Base-by-base conservation (phyloP, 805 yeast genomes). In the Lipomyces mesembrius region DNA sequence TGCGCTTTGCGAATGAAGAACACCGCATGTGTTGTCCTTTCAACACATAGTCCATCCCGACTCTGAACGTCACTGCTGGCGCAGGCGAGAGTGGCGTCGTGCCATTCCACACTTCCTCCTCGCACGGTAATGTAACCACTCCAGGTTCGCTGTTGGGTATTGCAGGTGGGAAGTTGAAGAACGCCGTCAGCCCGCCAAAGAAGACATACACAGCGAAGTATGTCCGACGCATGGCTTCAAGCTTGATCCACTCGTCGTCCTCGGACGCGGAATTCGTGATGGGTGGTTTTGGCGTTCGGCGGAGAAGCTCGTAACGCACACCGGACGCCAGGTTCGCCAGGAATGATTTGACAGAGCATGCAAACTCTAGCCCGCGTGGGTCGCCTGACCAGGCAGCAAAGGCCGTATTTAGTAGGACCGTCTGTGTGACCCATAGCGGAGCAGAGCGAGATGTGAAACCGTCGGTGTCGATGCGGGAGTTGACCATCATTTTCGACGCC, bases 351-450 rank as follows among this genome's bases (percentile, higher is more conserved):
- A 74, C 72, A 2, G 75, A 63, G 60, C 74, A 69, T 4, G 76
- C 72, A 58, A 66, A 73, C 56, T 73, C 77, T n/a, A 75, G 68
- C 1, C 75, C 75, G 8, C 76, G 67, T 6, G 76, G 73, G 53
- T 76, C 78, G n/a, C 77, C 76, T 14, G 72, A 65, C 75, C 76
- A 74, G 57, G 76, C 74, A 12, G 75, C 75, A 58, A 69, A 76
- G 7, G 75, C 68, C 54, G 76, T 62, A 63, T 73, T 73, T 54
- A 76, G 64, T 4, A 74, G 52, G 60, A 73, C 64, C 7, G 77
- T 65, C 65, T 76, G 78, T 8, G 73, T 66, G 20, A 75, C 73
- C 78, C 78, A 76, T 9, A 76, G 64, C 27, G 77, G 77, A 8
- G 71, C 69, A 8, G 66, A 55, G 9, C 72, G 61, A 6, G 70